Percentiles rank a stretch among this genome's conserved stretches.
Evolutionary conservation across 768 basidiomycete species (phyloP).

Genomic region (Trametes coccinea): DNA sequence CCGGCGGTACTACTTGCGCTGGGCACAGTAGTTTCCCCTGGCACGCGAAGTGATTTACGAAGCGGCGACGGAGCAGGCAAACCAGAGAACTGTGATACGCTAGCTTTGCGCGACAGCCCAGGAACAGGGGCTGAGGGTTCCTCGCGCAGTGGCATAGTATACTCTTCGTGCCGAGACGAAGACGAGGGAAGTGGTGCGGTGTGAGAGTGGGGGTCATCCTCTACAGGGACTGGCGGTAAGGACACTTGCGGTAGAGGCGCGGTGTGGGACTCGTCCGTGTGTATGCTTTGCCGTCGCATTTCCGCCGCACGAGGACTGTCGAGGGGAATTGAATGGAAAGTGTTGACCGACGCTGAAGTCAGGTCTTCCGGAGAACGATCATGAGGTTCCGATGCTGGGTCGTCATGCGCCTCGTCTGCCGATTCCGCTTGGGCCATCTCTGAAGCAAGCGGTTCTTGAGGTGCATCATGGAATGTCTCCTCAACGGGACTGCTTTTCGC

Average conservation of each 20-base stretch:
- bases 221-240: slow-evolving; percentile 10
- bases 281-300: background rate
- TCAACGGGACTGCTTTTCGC: background rate
- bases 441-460: background rate
- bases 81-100: slow-evolving; percentile 52
- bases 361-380: slow-evolving; percentile 25
- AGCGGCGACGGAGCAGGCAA: slow-evolving; percentile 69
- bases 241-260: slow-evolving; percentile 25
- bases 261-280: slow-evolving; percentile 13
- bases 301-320: slow-evolving; percentile 35
- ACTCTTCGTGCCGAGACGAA: slow-evolving; percentile 22
- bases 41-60: slow-evolving; percentile 61
- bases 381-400: background rate
- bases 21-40: slow-evolving; percentile 47
- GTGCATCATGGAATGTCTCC: background rate
- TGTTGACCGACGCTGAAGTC: slow-evolving; percentile 34
- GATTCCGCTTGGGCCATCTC: slow-evolving; percentile 12
- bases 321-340: slow-evolving; percentile 41
- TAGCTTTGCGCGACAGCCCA: slow-evolving; percentile 39
- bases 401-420: background rate
- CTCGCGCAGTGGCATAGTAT: slow-evolving; percentile 40
- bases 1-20: slow-evolving; percentile 36
- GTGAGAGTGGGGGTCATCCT: slow-evolving; percentile 14
- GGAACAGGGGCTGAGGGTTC: slow-evolving; percentile 27
- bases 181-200: slow-evolving; percentile 13